Percentiles rank a stretch among this genome's conserved stretches.
Evolutionary conservation across 768 basidiomycete genomes (phyloP).

Genomic region (Lactarius deliciosus): DNA sequence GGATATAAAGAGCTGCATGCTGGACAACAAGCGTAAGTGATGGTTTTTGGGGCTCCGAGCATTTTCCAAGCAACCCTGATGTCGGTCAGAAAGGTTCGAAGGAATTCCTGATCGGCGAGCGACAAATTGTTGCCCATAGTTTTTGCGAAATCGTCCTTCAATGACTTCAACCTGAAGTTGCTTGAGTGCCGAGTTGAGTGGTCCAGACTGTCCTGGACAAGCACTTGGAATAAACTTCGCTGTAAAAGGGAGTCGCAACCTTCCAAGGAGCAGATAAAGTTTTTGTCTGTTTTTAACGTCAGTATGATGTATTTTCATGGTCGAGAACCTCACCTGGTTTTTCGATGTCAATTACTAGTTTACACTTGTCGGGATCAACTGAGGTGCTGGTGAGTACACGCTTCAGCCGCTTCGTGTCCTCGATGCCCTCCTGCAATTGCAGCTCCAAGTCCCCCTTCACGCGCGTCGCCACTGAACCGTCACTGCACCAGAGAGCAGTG

Average conservation of each 20-base stretch:
- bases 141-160: neutral
- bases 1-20: conserved; percentile 4
- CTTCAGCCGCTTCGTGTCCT: neutral
- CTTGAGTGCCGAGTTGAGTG: neutral
- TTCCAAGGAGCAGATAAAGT: neutral
- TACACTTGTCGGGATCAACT: neutral
- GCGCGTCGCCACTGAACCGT: neutral
- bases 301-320: neutral
- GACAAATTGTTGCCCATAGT: conserved; percentile 1
- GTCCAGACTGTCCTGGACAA: conserved; percentile 6
- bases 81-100: conserved; percentile 1
- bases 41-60: neutral
- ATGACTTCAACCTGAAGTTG: conserved; percentile 1
- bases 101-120: neutral
- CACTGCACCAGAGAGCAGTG: neutral
- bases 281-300: conserved; percentile 1
- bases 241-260: neutral
- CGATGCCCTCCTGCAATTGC: neutral
- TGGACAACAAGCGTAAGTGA: conserved; percentile 8
- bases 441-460: neutral
- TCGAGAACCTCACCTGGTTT: conserved; percentile 1
- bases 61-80: conserved; percentile 1
- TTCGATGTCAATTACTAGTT: neutral
- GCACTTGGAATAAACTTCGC: conserved; percentile 7
- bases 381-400: neutral